phyloP scores from a whole-genome alignment of 179 eudicot genomes.

The Carnegiea gigantea region DNA sequence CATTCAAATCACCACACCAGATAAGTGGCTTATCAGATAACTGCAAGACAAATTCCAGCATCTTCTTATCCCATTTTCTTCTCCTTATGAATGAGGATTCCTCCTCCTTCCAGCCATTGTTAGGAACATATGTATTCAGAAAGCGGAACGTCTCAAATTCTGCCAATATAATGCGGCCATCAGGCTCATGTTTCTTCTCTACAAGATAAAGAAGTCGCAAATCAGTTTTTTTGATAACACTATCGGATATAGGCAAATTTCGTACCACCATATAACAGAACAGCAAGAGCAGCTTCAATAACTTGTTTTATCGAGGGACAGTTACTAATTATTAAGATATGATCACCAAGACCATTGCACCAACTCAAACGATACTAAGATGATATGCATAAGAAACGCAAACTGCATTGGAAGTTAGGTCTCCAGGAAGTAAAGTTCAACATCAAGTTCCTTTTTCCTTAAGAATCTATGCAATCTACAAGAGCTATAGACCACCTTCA shows the following conservation, averaged over 20 bases:
- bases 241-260: no score
- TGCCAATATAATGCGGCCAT: constrained; percentile 92
- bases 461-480: neutral
- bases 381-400: neutral
- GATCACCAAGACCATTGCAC: neutral
- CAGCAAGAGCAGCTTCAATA: no score
- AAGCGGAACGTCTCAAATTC: constrained; percentile 83
- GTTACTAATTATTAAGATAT: no score
- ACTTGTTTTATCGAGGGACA: no score
- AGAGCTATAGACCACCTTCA: no score
- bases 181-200: constrained; percentile 89
- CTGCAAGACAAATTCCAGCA: constrained; percentile 66
- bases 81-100: constrained; percentile 88
- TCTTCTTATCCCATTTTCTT: constrained; percentile 98
- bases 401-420: neutral
- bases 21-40: constrained; percentile 89
- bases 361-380: neutral
- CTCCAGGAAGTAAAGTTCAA: neutral
- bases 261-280: neutral
- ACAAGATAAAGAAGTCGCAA: constrained; percentile 18
- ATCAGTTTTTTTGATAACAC: neutral
- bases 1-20: constrained; percentile 98
- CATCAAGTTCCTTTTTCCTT: neutral
- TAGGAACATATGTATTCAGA: constrained; percentile 88
- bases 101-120: constrained; percentile 99